Evolutionary conservation across 2,329 filamentous ascomycete species (phyloP).

Genomic region (Claviceps fusiformis): DNA sequence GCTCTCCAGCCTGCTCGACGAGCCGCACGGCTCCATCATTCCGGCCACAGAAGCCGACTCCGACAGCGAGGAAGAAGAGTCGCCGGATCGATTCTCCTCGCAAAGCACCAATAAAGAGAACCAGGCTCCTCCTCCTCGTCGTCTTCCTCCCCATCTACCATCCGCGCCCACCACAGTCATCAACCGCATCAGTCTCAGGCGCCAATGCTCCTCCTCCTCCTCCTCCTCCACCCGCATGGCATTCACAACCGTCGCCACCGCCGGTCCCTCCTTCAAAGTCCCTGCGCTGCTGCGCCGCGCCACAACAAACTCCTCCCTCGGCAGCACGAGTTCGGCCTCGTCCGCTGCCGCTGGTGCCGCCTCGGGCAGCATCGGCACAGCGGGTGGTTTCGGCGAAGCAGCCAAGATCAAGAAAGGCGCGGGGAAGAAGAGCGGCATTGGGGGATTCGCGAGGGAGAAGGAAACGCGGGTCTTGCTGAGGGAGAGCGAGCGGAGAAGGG

Average conservation of each 20-base stretch:
- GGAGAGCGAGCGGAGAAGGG: conserved; percentile 43
- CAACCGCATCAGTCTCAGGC: conserved; percentile 61
- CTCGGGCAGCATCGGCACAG: conserved; percentile 13
- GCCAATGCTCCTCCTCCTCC: conserved; percentile 16
- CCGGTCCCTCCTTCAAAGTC: conserved; percentile 43
- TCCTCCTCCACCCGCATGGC: conserved; percentile 32
- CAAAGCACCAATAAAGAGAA: conserved; percentile 37
- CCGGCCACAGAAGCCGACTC: conserved; percentile 25
- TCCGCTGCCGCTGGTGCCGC: neutral
- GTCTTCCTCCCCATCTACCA: neutral
- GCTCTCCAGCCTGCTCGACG: conserved; percentile 62
- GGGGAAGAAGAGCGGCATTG: conserved; percentile 46
- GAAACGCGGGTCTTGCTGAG: conserved; percentile 41
- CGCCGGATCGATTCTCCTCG: neutral
- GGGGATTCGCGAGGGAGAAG: conserved; percentile 45
- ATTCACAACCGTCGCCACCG: conserved; percentile 33
- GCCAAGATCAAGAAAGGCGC: conserved; percentile 47
- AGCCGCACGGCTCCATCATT: conserved; percentile 39
- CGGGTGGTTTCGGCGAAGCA: conserved; percentile 30
- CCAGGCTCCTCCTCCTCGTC: conserved; percentile 17
- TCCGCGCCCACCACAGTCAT: conserved; percentile 30
- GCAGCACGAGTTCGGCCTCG: conserved; percentile 22
- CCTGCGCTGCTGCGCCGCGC: conserved; percentile 60
- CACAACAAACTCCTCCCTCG: conserved; percentile 47
- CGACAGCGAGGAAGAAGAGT: conserved; percentile 22